Conservation (phyloP, 1,284 basidiomycete genomes). For the Erythrobasidium hasegawianum region DNA sequence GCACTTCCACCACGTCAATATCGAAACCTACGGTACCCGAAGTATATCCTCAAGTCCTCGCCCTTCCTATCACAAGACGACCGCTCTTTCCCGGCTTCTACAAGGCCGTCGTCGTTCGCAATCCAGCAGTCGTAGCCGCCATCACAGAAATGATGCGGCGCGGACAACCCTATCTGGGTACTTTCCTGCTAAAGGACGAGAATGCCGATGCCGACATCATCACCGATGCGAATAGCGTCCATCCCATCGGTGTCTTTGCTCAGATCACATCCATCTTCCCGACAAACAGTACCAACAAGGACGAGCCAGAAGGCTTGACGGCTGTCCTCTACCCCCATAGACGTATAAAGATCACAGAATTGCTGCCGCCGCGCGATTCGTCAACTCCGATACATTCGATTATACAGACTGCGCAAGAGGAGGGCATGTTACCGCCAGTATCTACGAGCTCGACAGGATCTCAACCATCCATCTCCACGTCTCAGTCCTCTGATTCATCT, state of each 20-base stretch:
- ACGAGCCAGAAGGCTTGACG: slow-evolving; percentile 66
- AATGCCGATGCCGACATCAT: slow-evolving; percentile 76
- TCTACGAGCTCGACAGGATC: neutral
- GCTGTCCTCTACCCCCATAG: slow-evolving; percentile 94
- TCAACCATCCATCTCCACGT: neutral
- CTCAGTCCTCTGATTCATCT: neutral
- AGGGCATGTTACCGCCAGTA: slow-evolving; percentile 33
- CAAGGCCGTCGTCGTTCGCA: slow-evolving; percentile 88
- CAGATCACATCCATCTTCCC: slow-evolving; percentile 95
- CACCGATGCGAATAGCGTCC: slow-evolving; percentile 66
- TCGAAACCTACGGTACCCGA: slow-evolving; percentile 35
- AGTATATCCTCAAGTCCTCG: slow-evolving; percentile 84
- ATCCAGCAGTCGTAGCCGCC: slow-evolving; percentile 85
- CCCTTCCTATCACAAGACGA: slow-evolving; percentile 89
- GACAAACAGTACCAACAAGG: slow-evolving; percentile 52
- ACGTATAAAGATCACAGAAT: slow-evolving; percentile 82
- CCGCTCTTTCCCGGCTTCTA: slow-evolving; percentile 98
- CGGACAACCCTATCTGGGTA: slow-evolving; percentile 95
- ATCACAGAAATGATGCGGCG: slow-evolving; percentile 96
- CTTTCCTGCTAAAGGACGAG: slow-evolving; percentile 94
- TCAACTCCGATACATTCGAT: slow-evolving; percentile 41
- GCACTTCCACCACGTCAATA: slow-evolving; percentile 24
- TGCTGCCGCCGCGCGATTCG: slow-evolving; percentile 52
- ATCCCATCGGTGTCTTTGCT: slow-evolving; percentile 92
- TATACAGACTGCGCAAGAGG: slow-evolving; percentile 35